These are phyloP conservation scores for Dipodascus geniculatus DNA, from an alignment of 805 yeast species.

Conservation along the genomic window DNA sequence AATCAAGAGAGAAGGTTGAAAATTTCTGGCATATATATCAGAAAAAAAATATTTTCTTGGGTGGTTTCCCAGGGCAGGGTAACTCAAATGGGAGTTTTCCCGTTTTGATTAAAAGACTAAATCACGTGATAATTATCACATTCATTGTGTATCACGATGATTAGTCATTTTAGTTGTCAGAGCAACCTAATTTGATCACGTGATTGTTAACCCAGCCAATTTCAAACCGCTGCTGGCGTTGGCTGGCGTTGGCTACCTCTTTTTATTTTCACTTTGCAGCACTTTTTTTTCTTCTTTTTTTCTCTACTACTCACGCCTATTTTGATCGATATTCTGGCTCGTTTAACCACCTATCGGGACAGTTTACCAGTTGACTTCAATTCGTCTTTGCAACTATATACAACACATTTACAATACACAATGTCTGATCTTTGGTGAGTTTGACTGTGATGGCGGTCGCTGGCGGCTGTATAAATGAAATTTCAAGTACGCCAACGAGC, in stretches of 20 bases:
- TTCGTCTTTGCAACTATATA: not conserved
- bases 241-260: not conserved
- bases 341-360: not conserved
- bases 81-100: slow-evolving; percentile 7
- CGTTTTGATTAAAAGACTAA: slow-evolving; percentile 1
- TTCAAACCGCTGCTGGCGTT: not conserved
- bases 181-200: no score
- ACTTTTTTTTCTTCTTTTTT: slow-evolving; percentile 3
- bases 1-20: slow-evolving; percentile 5
- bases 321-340: slow-evolving; percentile 2
- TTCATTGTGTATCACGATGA: not conserved
- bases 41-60: not conserved
- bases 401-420: slow-evolving; percentile 5
- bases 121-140: slow-evolving; percentile 1
- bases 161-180: no score
- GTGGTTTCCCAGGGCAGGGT: no score
- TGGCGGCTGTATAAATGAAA: no score
- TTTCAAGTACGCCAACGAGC: no score
- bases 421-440: slow-evolving; percentile 73
- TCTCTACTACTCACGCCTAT: slow-evolving; percentile 2
- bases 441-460: no score
- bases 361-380: not conserved
- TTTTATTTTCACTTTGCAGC: not conserved
- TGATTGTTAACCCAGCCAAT: no score
- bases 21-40: not conserved